phyloP scores from a whole-genome alignment of 345 rosid genomes.

The Bruguiera gymnorhiza region DNA sequence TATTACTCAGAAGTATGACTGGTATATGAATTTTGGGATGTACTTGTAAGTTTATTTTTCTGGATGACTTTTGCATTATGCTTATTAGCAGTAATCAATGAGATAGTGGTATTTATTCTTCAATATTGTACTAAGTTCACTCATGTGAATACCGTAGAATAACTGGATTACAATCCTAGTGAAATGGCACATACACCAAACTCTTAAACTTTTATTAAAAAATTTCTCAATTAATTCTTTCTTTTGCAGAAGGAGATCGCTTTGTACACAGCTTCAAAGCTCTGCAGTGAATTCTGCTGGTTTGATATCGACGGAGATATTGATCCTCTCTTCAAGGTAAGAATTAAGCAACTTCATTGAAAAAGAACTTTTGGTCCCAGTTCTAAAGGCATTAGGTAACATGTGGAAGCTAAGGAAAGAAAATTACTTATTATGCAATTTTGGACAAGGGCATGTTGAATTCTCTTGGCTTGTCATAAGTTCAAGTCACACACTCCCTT shows the following conservation, averaged over 20 bases:
- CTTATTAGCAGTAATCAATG: neutral
- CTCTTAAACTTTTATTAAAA: neutral
- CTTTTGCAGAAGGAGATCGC: slow-evolving; percentile 91
- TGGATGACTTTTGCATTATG: slow-evolving; percentile 1
- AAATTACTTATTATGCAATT: too few species aligned
- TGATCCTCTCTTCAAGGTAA: slow-evolving; percentile 93
- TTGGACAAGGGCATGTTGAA: too few species aligned
- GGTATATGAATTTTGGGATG: neutral
- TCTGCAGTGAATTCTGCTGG: slow-evolving; percentile 73
- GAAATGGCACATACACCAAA: neutral
- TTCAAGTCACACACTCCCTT: too few species aligned
- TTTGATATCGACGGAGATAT: slow-evolving; percentile 93
- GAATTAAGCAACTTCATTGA: neutral
- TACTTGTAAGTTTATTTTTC: neutral
- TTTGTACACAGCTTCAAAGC: slow-evolving; percentile 83
- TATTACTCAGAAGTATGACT: neutral
- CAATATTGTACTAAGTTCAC: too few species aligned
- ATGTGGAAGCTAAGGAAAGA: too few species aligned
- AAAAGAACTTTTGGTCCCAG: neutral
- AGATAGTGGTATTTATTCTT: neutral
- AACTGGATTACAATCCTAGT: neutral
- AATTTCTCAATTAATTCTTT: slow-evolving; percentile 15
- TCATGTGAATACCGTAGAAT: neutral
- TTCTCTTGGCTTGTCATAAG: too few species aligned
- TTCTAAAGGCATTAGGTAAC: too few species aligned